These are phyloP conservation scores for Arthrobotrys sinensis DNA, from an alignment of 2,329 filamentous ascomycete species.

Conservation along the genomic window DNA sequence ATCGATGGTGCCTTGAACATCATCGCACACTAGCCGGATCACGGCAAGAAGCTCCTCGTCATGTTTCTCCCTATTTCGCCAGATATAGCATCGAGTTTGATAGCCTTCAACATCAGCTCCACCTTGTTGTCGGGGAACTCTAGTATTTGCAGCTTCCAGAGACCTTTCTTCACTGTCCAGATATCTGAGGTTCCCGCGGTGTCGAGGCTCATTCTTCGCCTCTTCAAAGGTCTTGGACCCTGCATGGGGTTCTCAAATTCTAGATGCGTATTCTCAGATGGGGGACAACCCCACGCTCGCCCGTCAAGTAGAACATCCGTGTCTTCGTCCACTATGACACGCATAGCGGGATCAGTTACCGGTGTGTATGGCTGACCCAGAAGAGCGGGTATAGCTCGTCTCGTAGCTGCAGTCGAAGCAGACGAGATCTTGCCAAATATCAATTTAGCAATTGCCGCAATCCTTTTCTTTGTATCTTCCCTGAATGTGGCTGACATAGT, in stretches of 20 bases:
- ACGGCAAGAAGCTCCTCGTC: conserved; percentile 56
- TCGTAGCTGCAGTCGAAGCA: conserved; percentile 33
- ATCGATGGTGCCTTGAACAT: conserved; percentile 46
- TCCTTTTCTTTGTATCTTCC: conserved; percentile 56
- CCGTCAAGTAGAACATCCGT: conserved; percentile 52
- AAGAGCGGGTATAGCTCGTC: conserved; percentile 38
- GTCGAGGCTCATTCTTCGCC: conserved; percentile 51
- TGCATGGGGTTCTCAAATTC: conserved; percentile 61
- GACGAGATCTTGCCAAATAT: conserved; percentile 55
- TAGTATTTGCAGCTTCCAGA: conserved; percentile 58
- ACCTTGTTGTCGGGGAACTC: conserved; percentile 59
- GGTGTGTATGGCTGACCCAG: conserved; percentile 46
- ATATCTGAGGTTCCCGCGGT: conserved; percentile 38
- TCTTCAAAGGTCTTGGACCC: conserved; percentile 45
- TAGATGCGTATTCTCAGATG: conserved; percentile 41
- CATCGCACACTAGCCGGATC: conserved; percentile 51
- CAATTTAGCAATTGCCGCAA: conserved; percentile 48
- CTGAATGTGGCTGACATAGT: conserved; percentile 58
- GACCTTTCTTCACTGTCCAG: conserved; percentile 54
- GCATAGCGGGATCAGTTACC: conserved; percentile 32
- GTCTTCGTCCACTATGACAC: conserved; percentile 55
- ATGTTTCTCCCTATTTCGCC: conserved; percentile 52
- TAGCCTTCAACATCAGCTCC: conserved; percentile 51
- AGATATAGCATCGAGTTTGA: conserved; percentile 54
- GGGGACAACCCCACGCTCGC: conserved; percentile 43